Evolutionary conservation across 192 early-diverging fungal species (phyloP).

Genomic region (Backusella parvicylindrica): DNA sequence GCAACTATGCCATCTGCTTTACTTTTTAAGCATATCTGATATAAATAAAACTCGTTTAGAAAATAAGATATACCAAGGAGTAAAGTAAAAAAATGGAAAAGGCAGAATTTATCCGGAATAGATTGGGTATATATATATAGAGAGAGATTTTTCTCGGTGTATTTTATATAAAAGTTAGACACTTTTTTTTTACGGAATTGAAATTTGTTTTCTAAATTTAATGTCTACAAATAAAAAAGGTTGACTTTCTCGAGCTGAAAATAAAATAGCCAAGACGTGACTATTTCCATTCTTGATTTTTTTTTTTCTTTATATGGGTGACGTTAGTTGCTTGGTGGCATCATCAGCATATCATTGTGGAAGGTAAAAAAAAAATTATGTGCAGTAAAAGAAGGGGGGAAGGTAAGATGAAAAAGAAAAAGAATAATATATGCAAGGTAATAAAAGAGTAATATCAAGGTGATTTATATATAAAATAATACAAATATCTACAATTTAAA

Average conservation of each 20-base stretch:
- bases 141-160: background rate
- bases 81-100: background rate
- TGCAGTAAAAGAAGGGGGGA: background rate
- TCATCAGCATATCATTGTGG: background rate
- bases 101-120: background rate
- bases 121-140: background rate
- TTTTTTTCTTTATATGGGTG: background rate
- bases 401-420: background rate
- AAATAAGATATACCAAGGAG: background rate
- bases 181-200: background rate
- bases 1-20: background rate
- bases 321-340: background rate
- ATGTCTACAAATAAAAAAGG: background rate
- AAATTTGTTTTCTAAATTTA: slow-evolving; percentile 2
- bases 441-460: background rate
- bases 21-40: background rate
- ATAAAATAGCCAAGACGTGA: background rate
- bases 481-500: background rate
- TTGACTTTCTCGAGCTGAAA: background rate
- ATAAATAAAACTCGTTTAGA: background rate
- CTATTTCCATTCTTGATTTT: background rate
- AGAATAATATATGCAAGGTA: background rate
- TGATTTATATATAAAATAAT: background rate
- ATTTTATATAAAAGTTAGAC: slow-evolving; percentile 3
- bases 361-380: background rate